phyloP scores from a whole-genome alignment of 139 green algal genomes.

The Nannochloris sp. region DNA sequence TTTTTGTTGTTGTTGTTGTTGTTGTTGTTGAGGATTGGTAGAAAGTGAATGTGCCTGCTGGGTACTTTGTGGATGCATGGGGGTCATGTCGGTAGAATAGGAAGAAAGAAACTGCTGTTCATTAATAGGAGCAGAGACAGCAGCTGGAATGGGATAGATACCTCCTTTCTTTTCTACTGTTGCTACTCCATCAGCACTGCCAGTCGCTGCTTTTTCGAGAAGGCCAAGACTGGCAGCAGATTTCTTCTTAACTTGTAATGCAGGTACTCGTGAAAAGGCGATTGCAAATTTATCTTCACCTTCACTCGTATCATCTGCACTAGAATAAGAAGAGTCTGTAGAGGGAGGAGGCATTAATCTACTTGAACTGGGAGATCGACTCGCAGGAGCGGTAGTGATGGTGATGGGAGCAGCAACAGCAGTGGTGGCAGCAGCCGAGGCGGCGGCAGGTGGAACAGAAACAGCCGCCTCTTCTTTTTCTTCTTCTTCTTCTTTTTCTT shows the following conservation, averaged over 20 bases:
- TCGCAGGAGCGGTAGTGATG: background rate
- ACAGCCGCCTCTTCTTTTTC: too few relatives aligned
- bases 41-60: too few relatives aligned
- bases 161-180: too few relatives aligned
- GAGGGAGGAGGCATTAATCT: background rate
- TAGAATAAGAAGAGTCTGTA: background rate
- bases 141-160: background rate
- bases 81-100: too few relatives aligned
- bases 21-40: background rate
- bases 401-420: background rate
- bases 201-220: background rate
- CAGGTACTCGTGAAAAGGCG: background rate
- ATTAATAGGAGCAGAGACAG: too few relatives aligned
- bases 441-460: too few relatives aligned
- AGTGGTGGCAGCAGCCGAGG: too few relatives aligned
- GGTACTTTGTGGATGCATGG: too few relatives aligned
- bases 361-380: background rate
- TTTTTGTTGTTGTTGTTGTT: too few relatives aligned
- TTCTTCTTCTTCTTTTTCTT: too few relatives aligned
- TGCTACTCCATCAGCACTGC: too few relatives aligned
- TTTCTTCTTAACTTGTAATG: constrained; percentile 3
- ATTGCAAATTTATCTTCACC: constrained; percentile 14
- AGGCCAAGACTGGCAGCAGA: background rate
- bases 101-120: too few relatives aligned
- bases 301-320: background rate